Percentiles rank a stretch among this genome's conserved stretches.
These are phyloP conservation scores for Saprolegnia diclina DNA, from an alignment of 352 stramenopile species.

Conservation along the genomic window DNA sequence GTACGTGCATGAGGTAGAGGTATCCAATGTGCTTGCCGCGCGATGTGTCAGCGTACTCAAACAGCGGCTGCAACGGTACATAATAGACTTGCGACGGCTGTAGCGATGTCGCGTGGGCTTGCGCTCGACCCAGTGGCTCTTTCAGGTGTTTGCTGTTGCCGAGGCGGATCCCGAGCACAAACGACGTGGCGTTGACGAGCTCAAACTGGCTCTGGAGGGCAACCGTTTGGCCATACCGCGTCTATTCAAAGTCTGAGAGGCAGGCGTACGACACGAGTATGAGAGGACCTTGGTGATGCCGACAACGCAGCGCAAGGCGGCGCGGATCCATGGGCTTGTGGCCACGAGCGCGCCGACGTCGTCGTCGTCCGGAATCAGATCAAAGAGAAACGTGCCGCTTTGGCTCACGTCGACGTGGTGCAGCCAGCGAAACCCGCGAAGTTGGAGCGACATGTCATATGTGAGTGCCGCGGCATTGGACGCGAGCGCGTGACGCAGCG, in stretches of 20 bases:
- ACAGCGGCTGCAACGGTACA: slow-evolving; percentile 20
- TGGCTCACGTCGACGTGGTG: slow-evolving; percentile 25
- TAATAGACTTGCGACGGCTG: neutral
- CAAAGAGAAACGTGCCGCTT: slow-evolving; percentile 22
- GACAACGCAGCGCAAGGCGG: slow-evolving; percentile 17
- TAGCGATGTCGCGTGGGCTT: neutral
- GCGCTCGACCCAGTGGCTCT: neutral
- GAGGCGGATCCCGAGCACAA: slow-evolving; percentile 5
- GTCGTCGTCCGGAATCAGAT: slow-evolving; percentile 13
- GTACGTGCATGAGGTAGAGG: neutral
- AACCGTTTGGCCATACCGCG: slow-evolving; percentile 16
- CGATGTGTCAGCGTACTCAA: slow-evolving; percentile 11
- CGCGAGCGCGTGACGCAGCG: slow-evolving; percentile 1
- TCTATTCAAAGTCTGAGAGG: slow-evolving; percentile 3
- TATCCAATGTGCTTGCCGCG: slow-evolving; percentile 19
- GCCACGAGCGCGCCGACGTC: neutral
- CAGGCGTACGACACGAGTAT: neutral
- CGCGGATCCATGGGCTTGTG: neutral
- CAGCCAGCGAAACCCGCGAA: slow-evolving; percentile 23
- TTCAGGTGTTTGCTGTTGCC: neutral
- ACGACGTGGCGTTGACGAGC: slow-evolving; percentile 20
- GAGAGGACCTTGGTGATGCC: slow-evolving; percentile 14
- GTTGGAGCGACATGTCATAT: slow-evolving; percentile 19
- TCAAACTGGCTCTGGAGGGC: slow-evolving; percentile 25
- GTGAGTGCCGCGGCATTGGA: slow-evolving; percentile 8